Base-by-base conservation (phyloP, 768 basidiomycete genomes). In the Panellus pusillus region DNA sequence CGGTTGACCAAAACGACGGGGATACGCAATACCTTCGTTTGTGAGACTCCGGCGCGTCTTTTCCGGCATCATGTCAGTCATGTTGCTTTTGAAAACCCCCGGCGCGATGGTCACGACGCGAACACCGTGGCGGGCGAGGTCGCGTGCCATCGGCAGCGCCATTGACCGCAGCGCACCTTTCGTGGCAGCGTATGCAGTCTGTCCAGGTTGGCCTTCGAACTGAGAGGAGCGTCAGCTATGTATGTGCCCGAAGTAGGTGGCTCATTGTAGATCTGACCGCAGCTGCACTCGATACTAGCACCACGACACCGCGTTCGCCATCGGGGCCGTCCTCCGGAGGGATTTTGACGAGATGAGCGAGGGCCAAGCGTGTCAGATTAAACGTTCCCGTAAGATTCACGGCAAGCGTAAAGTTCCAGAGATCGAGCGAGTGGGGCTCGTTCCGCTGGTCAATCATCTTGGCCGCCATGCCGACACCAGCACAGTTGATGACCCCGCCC, bases 401-500 rank as follows among this genome's bases (percentile, higher is more conserved):
- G 6, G 68, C 74, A 18, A 85, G 61, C 2, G 74, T 72, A 41
- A 76, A 74, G 45, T 81, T 70, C 80, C 83, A 86, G 1, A 77
- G 58, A 37, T 79, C 78, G 27, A 79, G 66, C 6, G 73, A 68
- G 62, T 82, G 81, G 0, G 79, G 74, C 46, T 76, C 66, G 14
- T 74, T 73, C 17, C 75, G 63, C 3, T 72, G 65, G 44, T 78
- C 74, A 35, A 84, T 76, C 9, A 81, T 76, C 73, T 82, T 72
- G 0, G 57, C 64, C 3, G 66, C 67, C 6, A 66, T 66, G 15
- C 74, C 83, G 0, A 82, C 74, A 4, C 83, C 84, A 4, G 82
- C 83, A 55, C 78, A 78, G 61, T 82, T 81, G 9, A 85, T 74
- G 4, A 84, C 78, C 9, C 84, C 83, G 6, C 82, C 83, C n/a